Percentiles rank a stretch among this genome's conserved stretches.
Conservation (phyloP, 2,329 filamentous ascomycete genomes). For the Fusarium robinianum region DNA sequence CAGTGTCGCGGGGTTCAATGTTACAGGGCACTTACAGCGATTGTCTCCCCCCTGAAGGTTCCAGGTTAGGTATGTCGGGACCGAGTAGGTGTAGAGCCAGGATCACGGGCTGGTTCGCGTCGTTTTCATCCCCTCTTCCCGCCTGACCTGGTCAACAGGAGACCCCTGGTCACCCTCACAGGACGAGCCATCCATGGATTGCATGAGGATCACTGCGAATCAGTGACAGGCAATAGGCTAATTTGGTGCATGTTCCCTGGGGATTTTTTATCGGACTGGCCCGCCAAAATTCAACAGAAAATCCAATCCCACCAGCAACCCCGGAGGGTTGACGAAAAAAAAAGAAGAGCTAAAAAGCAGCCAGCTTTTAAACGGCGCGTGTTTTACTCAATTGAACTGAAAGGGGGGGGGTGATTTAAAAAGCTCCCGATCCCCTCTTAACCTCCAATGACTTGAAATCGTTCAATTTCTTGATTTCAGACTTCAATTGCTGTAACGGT, state of each 20-base stretch:
- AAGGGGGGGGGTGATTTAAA: conserved; percentile 3
- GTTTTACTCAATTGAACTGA: conserved; percentile 22
- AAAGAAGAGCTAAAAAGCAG: conserved; percentile 9
- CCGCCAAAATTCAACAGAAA: too few relatives aligned
- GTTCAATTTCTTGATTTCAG: conserved; percentile 11
- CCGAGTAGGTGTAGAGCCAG: conserved; percentile 9
- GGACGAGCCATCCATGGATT: conserved; percentile 2
- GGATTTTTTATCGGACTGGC: conserved; percentile 2
- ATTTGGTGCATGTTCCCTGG: conserved; percentile 14
- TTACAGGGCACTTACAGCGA: conserved; percentile 20
- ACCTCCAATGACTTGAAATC: conserved; percentile 9
- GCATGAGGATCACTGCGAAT: conserved; percentile 15
- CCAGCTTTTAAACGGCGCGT: conserved; percentile 24
- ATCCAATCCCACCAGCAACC: conserved; percentile 10
- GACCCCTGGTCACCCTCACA: conserved; percentile 4
- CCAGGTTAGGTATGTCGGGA: too few relatives aligned
- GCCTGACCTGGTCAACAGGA: conserved; percentile 6
- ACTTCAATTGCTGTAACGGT: conserved; percentile 11
- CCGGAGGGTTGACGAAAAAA: too few relatives aligned
- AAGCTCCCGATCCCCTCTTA: too few relatives aligned
- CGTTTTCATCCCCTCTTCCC: not conserved
- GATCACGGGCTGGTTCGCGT: conserved; percentile 9
- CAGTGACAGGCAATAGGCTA: conserved; percentile 25
- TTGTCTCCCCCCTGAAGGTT: too few relatives aligned
- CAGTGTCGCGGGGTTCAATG: conserved; percentile 21